Evolutionary conservation across 139 green algal genomes (phyloP), one percentile per base, ranked within the genome.

Genomic region (Yamagishiella unicocca): DNA sequence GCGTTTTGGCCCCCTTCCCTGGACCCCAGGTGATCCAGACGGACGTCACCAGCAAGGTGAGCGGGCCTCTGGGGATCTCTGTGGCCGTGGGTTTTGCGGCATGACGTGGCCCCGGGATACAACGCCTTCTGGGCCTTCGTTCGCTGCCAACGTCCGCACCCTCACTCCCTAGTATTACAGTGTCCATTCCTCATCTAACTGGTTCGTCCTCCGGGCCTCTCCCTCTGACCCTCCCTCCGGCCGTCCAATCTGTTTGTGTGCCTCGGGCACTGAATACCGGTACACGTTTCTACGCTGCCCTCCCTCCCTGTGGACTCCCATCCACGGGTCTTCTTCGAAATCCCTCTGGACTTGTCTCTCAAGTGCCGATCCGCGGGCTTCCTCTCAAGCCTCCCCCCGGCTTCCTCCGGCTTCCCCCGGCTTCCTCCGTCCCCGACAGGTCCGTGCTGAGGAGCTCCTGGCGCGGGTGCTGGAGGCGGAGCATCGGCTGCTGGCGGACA

Each of bases 401-500:
- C 5, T 75, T 73, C 9, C n/a, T 7, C 21, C n/a, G 29, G 10
- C 7, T 12, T 8, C 8, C n/a, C 64, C 31, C 14, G 4, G 9
- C 10, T n/a, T n/a, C 35, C 37, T 7, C 67, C 35, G 6, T 19
- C 4, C 67, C 22, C 67, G 14, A 8, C 76, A 83, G 76, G 76
- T 85, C 31, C 79, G 62, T 21, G 79, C 79, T 19, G 79, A 85
- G 79, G 27, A 80, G 45, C 37, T 46, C 38, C 58, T 85, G 61
- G 79, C 31, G 12, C 54, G 40, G 7, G 83, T 75, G 5, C 73
- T 89, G 74, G 84, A 89, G 66, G 84, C 79, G 27, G 84, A 89
- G 74, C 84, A 89, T 74, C 40, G 70, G 33, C 61, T 89, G 73
- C 74, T 89, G 61, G 45, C 70, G 25, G 74, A 89, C 73, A 89